These are phyloP conservation scores for Austropuccinia psidii DNA, from an alignment of 1,284 basidiomycete genomes.

Conservation along the genomic window DNA sequence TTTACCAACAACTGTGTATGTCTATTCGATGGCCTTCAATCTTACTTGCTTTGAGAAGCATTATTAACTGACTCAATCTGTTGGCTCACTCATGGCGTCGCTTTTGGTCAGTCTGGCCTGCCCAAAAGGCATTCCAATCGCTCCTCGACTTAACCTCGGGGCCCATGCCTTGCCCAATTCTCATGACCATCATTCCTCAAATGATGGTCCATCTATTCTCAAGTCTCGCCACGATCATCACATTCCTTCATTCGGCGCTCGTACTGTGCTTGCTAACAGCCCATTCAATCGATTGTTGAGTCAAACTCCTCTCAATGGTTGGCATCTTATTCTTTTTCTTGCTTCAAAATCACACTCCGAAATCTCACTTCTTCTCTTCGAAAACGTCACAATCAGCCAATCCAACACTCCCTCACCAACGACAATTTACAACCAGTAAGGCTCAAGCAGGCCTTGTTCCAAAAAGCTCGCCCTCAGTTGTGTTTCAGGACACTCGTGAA, in stretches of 20 bases:
- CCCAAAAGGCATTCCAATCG: conserved; percentile 48
- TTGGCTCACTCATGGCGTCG: conserved; percentile 37
- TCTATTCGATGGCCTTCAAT: conserved; percentile 61
- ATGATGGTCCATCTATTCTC: background rate
- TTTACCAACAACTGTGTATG: conserved; percentile 70
- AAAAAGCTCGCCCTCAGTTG: conserved; percentile 35
- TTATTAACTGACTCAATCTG: conserved; percentile 18
- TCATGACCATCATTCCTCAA: conserved; percentile 17
- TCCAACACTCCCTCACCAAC: conserved; percentile 57
- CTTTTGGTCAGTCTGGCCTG: conserved; percentile 37
- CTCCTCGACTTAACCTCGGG: conserved; percentile 45
- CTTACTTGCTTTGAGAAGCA: conserved; percentile 57
- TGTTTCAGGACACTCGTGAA: conserved; percentile 48
- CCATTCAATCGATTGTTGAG: conserved; percentile 1
- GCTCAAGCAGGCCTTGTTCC: conserved; percentile 40
- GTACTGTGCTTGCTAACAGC: background rate
- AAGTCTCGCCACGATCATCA: conserved; percentile 2
- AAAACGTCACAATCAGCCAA: conserved; percentile 51
- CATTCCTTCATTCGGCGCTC: conserved; percentile 15
- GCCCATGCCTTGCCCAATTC: background rate
- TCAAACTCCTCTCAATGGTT: conserved; percentile 22
- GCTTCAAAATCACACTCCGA: background rate
- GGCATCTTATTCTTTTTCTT: background rate
- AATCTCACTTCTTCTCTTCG: background rate
- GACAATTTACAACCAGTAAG: conserved; percentile 50